These are phyloP conservation scores for Candida hungchunana DNA, from an alignment of 805 yeast species.

Conservation along the genomic window DNA sequence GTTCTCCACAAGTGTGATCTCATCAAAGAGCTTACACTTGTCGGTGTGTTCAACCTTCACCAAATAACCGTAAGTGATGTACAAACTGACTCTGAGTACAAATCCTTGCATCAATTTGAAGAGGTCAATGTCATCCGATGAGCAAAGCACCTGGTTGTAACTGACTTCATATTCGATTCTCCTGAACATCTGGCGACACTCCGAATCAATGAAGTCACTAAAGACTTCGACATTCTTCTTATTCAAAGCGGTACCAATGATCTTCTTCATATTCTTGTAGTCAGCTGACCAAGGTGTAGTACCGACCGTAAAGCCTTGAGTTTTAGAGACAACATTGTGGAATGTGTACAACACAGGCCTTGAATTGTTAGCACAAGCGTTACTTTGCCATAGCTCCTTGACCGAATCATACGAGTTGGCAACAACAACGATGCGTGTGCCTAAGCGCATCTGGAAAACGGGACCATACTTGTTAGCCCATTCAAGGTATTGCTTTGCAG, in stretches of 20 bases:
- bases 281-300: slow-evolving; percentile 56
- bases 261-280: slow-evolving; percentile 44
- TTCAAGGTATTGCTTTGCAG: slow-evolving; percentile 42
- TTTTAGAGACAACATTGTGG: slow-evolving; percentile 53
- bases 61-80: slow-evolving; percentile 47
- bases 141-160: not conserved
- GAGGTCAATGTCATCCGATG: slow-evolving; percentile 35
- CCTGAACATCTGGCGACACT: slow-evolving; percentile 30
- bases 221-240: slow-evolving; percentile 31
- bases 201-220: slow-evolving; percentile 34
- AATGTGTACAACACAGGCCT: slow-evolving; percentile 66
- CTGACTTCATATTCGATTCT: slow-evolving; percentile 16
- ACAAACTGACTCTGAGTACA: slow-evolving; percentile 46
- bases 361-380: slow-evolving; percentile 53
- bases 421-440: slow-evolving; percentile 51
- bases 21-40: slow-evolving; percentile 38
- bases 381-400: slow-evolving; percentile 46
- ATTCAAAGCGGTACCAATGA: slow-evolving; percentile 41
- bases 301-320: slow-evolving; percentile 59
- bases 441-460: slow-evolving; percentile 62
- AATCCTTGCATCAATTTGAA: slow-evolving; percentile 43
- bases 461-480: slow-evolving; percentile 43
- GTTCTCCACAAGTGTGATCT: slow-evolving; percentile 52
- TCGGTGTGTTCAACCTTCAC: slow-evolving; percentile 40
- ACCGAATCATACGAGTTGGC: slow-evolving; percentile 63